Conservation (phyloP, 2,329 filamentous ascomycete species). For the Plenodomus lindquistii region DNA sequence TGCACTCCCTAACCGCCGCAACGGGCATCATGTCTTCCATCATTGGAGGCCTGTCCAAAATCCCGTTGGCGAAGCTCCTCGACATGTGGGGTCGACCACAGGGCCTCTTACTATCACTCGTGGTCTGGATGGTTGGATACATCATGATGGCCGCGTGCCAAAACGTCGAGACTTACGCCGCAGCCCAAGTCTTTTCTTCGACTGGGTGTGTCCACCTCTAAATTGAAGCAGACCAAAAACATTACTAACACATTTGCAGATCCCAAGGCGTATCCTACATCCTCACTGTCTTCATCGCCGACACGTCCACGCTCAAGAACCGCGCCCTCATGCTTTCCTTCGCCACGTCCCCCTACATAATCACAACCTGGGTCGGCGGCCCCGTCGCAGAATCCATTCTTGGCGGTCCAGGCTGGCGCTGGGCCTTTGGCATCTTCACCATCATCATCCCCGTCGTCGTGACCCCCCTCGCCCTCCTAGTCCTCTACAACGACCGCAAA, state of each 20-base stretch:
- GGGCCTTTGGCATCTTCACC: conserved; percentile 68
- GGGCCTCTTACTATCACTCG: conserved; percentile 35
- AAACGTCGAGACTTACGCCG: conserved; percentile 62
- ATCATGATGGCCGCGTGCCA: conserved; percentile 68
- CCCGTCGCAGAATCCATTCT: conserved; percentile 61
- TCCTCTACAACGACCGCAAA: conserved; percentile 53
- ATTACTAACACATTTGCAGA: not conserved
- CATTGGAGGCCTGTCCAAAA: conserved; percentile 39
- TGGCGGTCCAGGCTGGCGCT: conserved; percentile 62
- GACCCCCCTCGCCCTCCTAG: conserved; percentile 61
- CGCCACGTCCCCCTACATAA: conserved; percentile 65
- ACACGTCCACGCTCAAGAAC: conserved; percentile 66
- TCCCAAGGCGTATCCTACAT: conserved; percentile 49
- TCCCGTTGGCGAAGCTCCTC: conserved; percentile 32
- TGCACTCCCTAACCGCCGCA: conserved; percentile 38
- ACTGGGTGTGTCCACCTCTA: conserved; percentile 50
- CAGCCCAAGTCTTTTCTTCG: conserved; percentile 67
- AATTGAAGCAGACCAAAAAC: too few relatives aligned
- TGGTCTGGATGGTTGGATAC: conserved; percentile 42
- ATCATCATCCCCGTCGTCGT: conserved; percentile 66
- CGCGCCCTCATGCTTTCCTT: conserved; percentile 66
- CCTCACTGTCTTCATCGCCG: conserved; percentile 67
- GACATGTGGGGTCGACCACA: conserved; percentile 44
- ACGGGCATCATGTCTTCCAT: conserved; percentile 35
- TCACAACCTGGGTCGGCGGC: conserved; percentile 65